Conservation (phyloP, 1,139 yeast species). For the Scheffersomyces parashehatae region DNA sequence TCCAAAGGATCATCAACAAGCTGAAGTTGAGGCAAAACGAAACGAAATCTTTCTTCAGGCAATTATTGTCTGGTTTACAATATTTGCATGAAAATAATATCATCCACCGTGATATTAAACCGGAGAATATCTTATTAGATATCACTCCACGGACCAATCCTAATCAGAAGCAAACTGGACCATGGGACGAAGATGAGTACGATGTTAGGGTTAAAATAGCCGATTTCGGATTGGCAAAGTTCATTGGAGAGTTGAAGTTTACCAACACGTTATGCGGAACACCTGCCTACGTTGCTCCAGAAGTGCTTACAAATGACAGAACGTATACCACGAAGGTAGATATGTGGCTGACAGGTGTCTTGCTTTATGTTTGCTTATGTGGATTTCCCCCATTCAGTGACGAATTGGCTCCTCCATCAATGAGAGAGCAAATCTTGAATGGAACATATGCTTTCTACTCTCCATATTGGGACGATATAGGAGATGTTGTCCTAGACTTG, state of each 20-base stretch:
- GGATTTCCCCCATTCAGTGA: constrained; percentile 88
- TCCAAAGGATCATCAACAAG: constrained; percentile 67
- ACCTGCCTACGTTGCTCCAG: constrained; percentile 65
- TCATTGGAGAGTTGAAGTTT: constrained; percentile 28
- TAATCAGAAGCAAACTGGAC: constrained; percentile 62
- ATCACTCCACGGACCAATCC: constrained; percentile 45
- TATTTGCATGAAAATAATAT: constrained; percentile 73
- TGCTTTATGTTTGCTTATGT: constrained; percentile 72
- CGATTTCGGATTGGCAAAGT: constrained; percentile 49
- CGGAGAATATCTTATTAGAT: constrained; percentile 83
- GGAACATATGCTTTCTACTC: constrained; percentile 75
- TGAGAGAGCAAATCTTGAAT: constrained; percentile 69
- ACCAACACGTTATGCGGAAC: constrained; percentile 31
- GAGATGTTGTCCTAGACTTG: constrained; percentile 64
- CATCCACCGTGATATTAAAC: constrained; percentile 87
- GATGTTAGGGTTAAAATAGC: constrained; percentile 73
- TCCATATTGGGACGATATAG: constrained; percentile 76
- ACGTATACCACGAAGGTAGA: constrained; percentile 73
- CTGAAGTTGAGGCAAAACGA: constrained; percentile 61
- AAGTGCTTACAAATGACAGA: constrained; percentile 55
- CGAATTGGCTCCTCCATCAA: constrained; percentile 74
- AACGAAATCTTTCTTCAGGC: constrained; percentile 60
- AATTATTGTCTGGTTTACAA: constrained; percentile 59
- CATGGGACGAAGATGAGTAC: constrained; percentile 65
- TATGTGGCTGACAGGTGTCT: constrained; percentile 79